These are phyloP conservation scores for Arachnopeziza araneosa DNA, from an alignment of 2,329 filamentous ascomycete genomes.

Conservation along the genomic window DNA sequence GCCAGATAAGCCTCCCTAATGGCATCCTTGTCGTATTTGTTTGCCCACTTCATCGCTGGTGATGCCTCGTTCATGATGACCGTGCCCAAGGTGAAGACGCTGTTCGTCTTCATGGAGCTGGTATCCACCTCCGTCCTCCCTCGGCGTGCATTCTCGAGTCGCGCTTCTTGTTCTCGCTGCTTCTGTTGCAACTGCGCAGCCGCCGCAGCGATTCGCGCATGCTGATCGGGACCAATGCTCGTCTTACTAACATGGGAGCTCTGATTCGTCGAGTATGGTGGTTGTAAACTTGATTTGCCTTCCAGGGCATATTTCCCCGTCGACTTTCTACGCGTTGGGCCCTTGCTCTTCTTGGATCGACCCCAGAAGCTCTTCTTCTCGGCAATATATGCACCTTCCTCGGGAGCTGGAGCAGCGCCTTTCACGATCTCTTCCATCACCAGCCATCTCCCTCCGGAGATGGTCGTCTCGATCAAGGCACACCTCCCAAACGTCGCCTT, in stretches of 20 bases:
- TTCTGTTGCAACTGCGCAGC: conserved; percentile 75
- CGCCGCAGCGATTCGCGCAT: conserved; percentile 87
- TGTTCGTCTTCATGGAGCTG: conserved; percentile 73
- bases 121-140: conserved; percentile 51
- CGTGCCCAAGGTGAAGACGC: conserved; percentile 81
- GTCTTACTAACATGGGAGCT: conserved; percentile 60
- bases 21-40: conserved; percentile 84
- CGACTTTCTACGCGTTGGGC: conserved; percentile 62
- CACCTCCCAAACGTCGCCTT: conserved; percentile 95
- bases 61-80: conserved; percentile 81
- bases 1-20: conserved; percentile 82
- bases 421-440: conserved; percentile 96
- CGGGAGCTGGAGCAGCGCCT: conserved; percentile 79
- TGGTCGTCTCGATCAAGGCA: conserved; percentile 82
- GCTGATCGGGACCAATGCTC: conserved; percentile 83
- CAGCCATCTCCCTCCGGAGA: conserved; percentile 78
- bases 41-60: conserved; percentile 95
- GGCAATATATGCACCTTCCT: conserved; percentile 81
- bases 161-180: conserved; percentile 66
- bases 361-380: conserved; percentile 95
- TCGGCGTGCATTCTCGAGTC: conserved; percentile 40
- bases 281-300: conserved; percentile 35
- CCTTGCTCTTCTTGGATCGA: conserved; percentile 67
- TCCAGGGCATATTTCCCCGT: conserved; percentile 55
- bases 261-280: conserved; percentile 36